These are phyloP conservation scores for Stylosanthes scabra DNA, from an alignment of 331 rosid species.

Conservation along the genomic window DNA sequence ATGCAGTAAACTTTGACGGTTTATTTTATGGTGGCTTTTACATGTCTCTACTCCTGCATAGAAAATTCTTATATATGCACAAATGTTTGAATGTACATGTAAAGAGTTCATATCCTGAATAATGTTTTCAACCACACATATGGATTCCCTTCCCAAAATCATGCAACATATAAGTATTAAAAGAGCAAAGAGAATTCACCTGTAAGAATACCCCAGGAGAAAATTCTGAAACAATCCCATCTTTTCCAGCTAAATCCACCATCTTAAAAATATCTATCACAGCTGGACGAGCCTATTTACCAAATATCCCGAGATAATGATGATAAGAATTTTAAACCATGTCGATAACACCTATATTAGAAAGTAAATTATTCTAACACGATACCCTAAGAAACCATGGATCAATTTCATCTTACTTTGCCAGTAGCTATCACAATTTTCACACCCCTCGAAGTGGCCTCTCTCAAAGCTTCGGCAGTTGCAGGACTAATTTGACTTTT, in stretches of 20 bases:
- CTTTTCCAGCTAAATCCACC: slow-evolving; percentile 84
- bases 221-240: slow-evolving; percentile 82
- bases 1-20: slow-evolving; percentile 1
- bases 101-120: slow-evolving; percentile 4
- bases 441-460: slow-evolving; percentile 84
- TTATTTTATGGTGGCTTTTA: slow-evolving; percentile 20
- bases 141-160: slow-evolving; percentile 14
- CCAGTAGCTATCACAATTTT: slow-evolving; percentile 97
- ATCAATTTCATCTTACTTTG: slow-evolving; percentile 64
- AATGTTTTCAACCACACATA: slow-evolving; percentile 35
- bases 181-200: slow-evolving; percentile 52
- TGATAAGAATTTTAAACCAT: slow-evolving; percentile 31
- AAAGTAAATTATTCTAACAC: slow-evolving; percentile 27
- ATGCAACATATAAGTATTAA: slow-evolving; percentile 14
- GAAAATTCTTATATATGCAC: slow-evolving; percentile 12
- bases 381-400: slow-evolving; percentile 23
- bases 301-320: slow-evolving; percentile 39
- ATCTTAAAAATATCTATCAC: slow-evolving; percentile 67
- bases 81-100: no score
- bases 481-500: slow-evolving; percentile 71
- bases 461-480: slow-evolving; percentile 76
- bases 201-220: slow-evolving; percentile 95
- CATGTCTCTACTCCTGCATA: neutral
- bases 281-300: slow-evolving; percentile 87
- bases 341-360: slow-evolving; percentile 9